Conservation (phyloP, 345 rosid genomes). For the Erysimum cheiranthoides region DNA sequence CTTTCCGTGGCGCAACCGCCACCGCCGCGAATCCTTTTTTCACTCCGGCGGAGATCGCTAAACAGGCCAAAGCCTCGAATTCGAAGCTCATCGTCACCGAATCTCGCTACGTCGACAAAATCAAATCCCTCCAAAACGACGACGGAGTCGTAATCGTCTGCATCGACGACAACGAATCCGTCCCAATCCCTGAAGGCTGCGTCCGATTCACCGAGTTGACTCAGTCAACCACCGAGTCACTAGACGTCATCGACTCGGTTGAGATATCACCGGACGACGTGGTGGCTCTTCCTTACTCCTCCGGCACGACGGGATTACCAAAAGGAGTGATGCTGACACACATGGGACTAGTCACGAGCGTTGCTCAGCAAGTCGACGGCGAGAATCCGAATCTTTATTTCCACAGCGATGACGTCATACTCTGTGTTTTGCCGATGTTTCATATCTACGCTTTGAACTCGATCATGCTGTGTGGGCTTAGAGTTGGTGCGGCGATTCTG, state of each 20-base stretch:
- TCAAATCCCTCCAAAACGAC: constrained; percentile 52
- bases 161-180: constrained; percentile 33
- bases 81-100: constrained; percentile 68
- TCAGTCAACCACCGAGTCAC: constrained; percentile 47
- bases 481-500: constrained; percentile 84
- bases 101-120: constrained; percentile 59
- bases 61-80: constrained; percentile 68
- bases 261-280: constrained; percentile 67
- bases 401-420: constrained; percentile 68
- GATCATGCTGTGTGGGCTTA: constrained; percentile 70
- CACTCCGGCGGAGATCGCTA: constrained; percentile 73
- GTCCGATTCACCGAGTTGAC: constrained; percentile 69
- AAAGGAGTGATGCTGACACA: constrained; percentile 97
- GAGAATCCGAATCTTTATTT: constrained; percentile 89
- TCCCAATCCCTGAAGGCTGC: constrained; percentile 51
- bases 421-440: constrained; percentile 79
- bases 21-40: constrained; percentile 88
- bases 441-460: constrained; percentile 81
- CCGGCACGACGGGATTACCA: constrained; percentile 94
- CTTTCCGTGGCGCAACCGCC: constrained; percentile 64
- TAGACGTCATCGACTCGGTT: constrained; percentile 40
- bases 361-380: constrained; percentile 94
- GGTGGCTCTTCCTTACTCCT: constrained; percentile 89
- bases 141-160: constrained; percentile 30
- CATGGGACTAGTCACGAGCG: constrained; percentile 74